phyloP scores from a whole-genome alignment of 371 early-diverging fungal species.

The Syncephalastrum racemosum region DNA sequence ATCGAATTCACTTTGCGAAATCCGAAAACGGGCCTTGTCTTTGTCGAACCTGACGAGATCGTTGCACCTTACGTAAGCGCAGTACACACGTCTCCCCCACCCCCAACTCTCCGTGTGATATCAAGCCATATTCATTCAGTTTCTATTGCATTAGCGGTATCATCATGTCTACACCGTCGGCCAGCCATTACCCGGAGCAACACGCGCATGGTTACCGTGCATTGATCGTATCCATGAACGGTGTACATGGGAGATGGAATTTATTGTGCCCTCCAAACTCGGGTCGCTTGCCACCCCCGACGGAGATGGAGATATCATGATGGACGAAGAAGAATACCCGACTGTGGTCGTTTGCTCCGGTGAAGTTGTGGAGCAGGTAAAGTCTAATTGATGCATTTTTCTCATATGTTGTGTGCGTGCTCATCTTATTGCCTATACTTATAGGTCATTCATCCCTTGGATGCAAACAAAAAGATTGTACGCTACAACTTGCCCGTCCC shows the following conservation, averaged over 20 bases:
- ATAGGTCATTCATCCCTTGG: slow-evolving; percentile 58
- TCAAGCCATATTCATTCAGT: neutral
- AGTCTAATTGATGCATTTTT: no score
- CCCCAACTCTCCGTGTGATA: no score
- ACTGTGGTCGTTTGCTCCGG: slow-evolving; percentile 77
- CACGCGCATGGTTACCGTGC: slow-evolving; percentile 90
- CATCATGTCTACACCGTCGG: slow-evolving; percentile 80
- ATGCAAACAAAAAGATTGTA: slow-evolving; percentile 57
- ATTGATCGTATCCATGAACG: slow-evolving; percentile 75
- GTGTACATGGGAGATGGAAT: slow-evolving; percentile 87
- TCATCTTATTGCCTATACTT: neutral
- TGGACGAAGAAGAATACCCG: slow-evolving; percentile 49
- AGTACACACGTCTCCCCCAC: no score
- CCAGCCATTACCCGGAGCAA: slow-evolving; percentile 73
- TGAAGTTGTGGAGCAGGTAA: slow-evolving; percentile 67
- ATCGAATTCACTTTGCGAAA: slow-evolving; percentile 55
- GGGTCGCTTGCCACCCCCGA: slow-evolving; percentile 26
- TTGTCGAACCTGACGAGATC: slow-evolving; percentile 59
- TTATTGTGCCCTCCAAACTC: slow-evolving; percentile 61
- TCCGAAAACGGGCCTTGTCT: slow-evolving; percentile 56
- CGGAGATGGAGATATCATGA: slow-evolving; percentile 42
- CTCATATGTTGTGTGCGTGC: neutral
- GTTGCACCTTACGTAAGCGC: slow-evolving; percentile 56
- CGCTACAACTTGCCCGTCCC: slow-evolving; percentile 63
- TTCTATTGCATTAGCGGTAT: slow-evolving; percentile 37